These are phyloP conservation scores for Populus hybrid DNA, from an alignment of 441 rosid species.

Conservation along the genomic window DNA sequence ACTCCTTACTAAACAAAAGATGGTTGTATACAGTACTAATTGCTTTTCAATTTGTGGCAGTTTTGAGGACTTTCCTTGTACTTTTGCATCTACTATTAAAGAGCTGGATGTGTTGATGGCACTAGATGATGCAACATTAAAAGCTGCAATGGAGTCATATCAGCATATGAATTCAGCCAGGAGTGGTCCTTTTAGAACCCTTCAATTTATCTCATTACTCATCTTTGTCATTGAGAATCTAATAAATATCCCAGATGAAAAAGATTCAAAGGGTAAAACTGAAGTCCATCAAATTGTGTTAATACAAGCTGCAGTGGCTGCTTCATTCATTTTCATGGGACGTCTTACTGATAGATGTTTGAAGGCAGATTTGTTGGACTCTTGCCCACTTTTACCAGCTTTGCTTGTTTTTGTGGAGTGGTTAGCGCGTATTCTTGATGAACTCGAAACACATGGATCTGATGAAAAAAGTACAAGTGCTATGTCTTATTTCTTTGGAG, in stretches of 20 bases:
- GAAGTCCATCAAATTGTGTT: slow-evolving; percentile 15
- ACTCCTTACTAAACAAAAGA: not conserved
- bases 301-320: slow-evolving; percentile 36
- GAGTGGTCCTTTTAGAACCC: slow-evolving; percentile 62
- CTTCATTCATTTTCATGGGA: slow-evolving; percentile 65
- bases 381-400: slow-evolving; percentile 67
- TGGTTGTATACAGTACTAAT: not conserved
- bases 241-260: slow-evolving; percentile 22
- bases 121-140: slow-evolving; percentile 46
- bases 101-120: slow-evolving; percentile 54
- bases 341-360: slow-evolving; percentile 58
- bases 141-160: slow-evolving; percentile 54
- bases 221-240: slow-evolving; percentile 56
- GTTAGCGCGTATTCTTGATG: slow-evolving; percentile 45
- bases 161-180: slow-evolving; percentile 52
- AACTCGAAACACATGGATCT: slow-evolving; percentile 28
- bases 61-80: slow-evolving; percentile 55
- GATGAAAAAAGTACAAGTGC: slow-evolving; percentile 52
- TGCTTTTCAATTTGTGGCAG: slow-evolving; percentile 39
- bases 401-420: slow-evolving; percentile 74
- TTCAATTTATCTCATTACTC: slow-evolving; percentile 65
- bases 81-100: slow-evolving; percentile 60
- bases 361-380: slow-evolving; percentile 38
- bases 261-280: slow-evolving; percentile 17
- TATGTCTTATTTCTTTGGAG: slow-evolving; percentile 53